These are phyloP conservation scores for Fraxinus baroniana DNA, from an alignment of 305 asterid genomes.

Conservation along the genomic window DNA sequence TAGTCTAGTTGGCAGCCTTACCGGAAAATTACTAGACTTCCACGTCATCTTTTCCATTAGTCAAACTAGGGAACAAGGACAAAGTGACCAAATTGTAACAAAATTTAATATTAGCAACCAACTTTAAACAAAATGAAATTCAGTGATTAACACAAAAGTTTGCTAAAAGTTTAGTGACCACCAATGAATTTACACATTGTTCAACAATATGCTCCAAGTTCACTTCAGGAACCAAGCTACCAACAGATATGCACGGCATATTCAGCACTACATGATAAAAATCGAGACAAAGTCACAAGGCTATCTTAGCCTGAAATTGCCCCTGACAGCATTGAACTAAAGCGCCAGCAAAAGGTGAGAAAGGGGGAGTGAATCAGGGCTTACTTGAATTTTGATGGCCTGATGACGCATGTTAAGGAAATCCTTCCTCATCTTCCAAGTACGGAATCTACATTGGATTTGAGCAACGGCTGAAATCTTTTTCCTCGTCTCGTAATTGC, in stretches of 20 bases:
- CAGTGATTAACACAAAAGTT: not conserved
- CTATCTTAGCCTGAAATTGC: not conserved
- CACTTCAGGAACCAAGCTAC: not conserved
- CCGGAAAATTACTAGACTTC: not conserved
- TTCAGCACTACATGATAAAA: conserved; percentile 10
- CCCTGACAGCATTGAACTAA: not conserved
- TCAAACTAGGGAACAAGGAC: not conserved
- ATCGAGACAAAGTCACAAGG: not conserved
- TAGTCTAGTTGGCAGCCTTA: not conserved
- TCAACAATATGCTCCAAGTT: not conserved
- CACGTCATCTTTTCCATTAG: not conserved
- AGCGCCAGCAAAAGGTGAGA: not conserved
- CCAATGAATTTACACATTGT: not conserved
- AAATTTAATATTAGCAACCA: not conserved
- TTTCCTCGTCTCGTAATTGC: conserved; percentile 65
- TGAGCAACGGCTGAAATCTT: conserved; percentile 79
- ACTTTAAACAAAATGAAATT: not conserved
- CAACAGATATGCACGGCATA: not conserved
- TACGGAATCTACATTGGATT: conserved; percentile 79
- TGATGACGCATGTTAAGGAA: conserved; percentile 85
- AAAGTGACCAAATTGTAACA: not conserved
- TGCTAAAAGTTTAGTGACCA: not conserved
- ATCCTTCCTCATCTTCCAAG: conserved; percentile 86
- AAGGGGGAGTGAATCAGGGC: conserved; percentile 12
- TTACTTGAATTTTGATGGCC: conserved; percentile 82